Base-by-base conservation (phyloP, 78 protist genomes). In the Protostelium mycophagum region DNA sequence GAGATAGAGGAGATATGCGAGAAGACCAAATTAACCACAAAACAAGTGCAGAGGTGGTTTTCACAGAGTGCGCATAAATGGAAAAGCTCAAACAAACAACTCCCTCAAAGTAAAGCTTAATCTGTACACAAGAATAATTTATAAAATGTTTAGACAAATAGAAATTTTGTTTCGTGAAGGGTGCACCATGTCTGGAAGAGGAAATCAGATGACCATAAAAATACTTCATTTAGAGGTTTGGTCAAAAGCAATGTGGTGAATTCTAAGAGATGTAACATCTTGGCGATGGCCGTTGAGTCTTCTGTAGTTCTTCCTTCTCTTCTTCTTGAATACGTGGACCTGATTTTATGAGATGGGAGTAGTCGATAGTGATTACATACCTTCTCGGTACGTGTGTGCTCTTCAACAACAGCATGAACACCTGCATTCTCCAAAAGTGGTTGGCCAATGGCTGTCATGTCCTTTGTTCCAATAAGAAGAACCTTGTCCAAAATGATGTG, bases 241-340 rank as follows among this genome's bases (percentile, higher is more conserved):
- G 10, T 88, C 9, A 35, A 9, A 28, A 73, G 88, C 37, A 35
- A 92, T 63, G 51, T 89, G 92, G 85, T 91, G 91, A 73, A 92
- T 92, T 73, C 94, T 83, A 35, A 92, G 51, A 86, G 83, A 34
- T 39, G 94, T 92, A 0, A 91, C 94, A 63, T 90, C 85, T 37
- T 87, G 89, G 35, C 86, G 51, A n/a, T 86, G 88, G 34, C 89
- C 91, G 1, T 91, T 92, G 29, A 91, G 88, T 86, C 94, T 88
- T 87, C 63, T 87, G 73, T 92, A 92, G 85, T 92, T 92, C 87
- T 92, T 92, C 90, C 94, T 92, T 88, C 91, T 90, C 90, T 86
- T 92, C 25, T 86, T 85, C 83, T 92, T 92, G 88, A 89, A 92
- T 63, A 92, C 90, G 0, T 88, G 88, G 28, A 92, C 94, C 31